These are phyloP conservation scores for Megacollybia marginata DNA, from an alignment of 768 basidiomycete species.

Conservation along the genomic window DNA sequence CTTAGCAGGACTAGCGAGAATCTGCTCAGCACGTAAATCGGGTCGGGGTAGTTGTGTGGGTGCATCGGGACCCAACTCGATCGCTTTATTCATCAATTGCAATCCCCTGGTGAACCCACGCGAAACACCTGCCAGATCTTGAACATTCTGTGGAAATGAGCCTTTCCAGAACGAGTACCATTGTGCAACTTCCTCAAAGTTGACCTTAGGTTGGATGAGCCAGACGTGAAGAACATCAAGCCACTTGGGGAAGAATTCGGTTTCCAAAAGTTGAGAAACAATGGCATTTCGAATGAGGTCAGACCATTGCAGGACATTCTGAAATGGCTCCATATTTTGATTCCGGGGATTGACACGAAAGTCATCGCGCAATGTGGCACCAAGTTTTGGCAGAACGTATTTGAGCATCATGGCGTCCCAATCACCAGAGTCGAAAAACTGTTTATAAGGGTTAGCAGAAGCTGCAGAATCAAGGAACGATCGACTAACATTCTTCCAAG, in stretches of 20 bases:
- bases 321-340: conserved; percentile 81
- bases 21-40: conserved; percentile 45
- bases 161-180: conserved; percentile 93
- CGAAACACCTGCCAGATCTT: conserved; percentile 54
- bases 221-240: conserved; percentile 90
- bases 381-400: conserved; percentile 88
- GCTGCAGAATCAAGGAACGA: neutral
- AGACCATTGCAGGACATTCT: conserved; percentile 73
- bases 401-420: conserved; percentile 92
- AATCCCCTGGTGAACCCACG: conserved; percentile 83
- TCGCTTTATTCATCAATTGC: conserved; percentile 91
- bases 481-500: conserved; percentile 72
- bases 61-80: conserved; percentile 78
- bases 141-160: conserved; percentile 65
- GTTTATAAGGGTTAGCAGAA: conserved; percentile 3
- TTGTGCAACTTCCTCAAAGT: conserved; percentile 85
- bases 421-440: conserved; percentile 73
- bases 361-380: conserved; percentile 70
- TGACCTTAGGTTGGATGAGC: conserved; percentile 62
- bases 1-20: conserved; percentile 18
- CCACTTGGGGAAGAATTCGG: conserved; percentile 97
- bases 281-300: conserved; percentile 66
- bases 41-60: conserved; percentile 61
- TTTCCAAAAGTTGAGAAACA: conserved; percentile 77
- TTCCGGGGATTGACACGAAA: conserved; percentile 88